Conservation (phyloP, 768 basidiomycete species). For the Suillus bovinus region DNA sequence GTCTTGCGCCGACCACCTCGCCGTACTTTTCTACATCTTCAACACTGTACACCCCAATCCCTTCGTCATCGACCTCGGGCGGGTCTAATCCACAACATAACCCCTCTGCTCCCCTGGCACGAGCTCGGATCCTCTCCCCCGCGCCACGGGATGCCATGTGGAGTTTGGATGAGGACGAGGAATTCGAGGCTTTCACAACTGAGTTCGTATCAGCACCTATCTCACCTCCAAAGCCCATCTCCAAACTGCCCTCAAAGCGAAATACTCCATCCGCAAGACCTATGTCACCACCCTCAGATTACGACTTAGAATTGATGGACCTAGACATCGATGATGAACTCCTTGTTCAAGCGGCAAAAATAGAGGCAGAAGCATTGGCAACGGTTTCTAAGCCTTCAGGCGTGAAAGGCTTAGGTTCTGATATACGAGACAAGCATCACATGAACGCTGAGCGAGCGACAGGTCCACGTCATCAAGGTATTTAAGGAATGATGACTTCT, state of each 20-base stretch:
- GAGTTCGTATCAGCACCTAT: constrained; percentile 16
- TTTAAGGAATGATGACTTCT: not conserved
- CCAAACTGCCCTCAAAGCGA: constrained; percentile 11
- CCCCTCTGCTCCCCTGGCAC: constrained; percentile 35
- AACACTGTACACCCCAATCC: constrained; percentile 13
- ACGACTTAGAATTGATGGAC: constrained; percentile 36
- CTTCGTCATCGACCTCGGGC: constrained; percentile 25
- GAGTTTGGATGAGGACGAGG: constrained; percentile 33
- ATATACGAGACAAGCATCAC: not conserved
- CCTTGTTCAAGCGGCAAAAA: constrained; percentile 37
- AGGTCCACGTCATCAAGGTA: not conserved
- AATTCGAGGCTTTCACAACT: constrained; percentile 11
- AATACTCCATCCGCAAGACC: constrained; percentile 3
- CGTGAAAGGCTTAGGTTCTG: not conserved
- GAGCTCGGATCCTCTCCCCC: constrained; percentile 21
- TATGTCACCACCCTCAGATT: constrained; percentile 25
- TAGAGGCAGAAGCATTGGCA: constrained; percentile 23
- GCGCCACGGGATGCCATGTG: constrained; percentile 25
- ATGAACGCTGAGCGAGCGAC: not conserved
- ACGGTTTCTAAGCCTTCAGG: constrained; percentile 3
- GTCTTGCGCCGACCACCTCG: constrained; percentile 11
- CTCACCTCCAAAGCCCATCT: constrained; percentile 5
- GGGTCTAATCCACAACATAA: not conserved
- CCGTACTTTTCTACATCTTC: constrained; percentile 22
- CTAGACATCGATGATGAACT: constrained; percentile 41